Evolutionary conservation across 2,329 filamentous ascomycete genomes (phyloP).

Genomic region (Botrytis squamosa): DNA sequence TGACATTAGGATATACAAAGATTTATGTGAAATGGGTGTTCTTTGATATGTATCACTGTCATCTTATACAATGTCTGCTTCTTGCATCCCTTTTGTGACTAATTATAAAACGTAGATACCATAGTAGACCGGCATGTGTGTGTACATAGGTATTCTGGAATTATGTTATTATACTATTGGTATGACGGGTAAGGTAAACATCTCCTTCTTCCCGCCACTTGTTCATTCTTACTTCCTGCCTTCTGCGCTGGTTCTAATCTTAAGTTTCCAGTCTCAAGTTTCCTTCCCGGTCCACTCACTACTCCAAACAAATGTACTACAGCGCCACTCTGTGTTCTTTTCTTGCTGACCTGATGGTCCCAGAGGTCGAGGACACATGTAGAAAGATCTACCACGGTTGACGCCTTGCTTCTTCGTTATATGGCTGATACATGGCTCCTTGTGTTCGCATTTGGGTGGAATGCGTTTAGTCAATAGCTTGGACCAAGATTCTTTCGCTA

Average conservation of each 20-base stretch:
- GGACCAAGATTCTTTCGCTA: slow-evolving; percentile 79
- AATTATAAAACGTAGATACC: not conserved
- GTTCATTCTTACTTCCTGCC: not conserved
- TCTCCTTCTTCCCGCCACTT: not conserved
- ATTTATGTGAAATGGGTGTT: not conserved
- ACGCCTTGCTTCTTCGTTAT: slow-evolving; percentile 86
- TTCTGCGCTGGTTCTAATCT: not conserved
- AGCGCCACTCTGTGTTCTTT: slow-evolving; percentile 81
- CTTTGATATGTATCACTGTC: not conserved
- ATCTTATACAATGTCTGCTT: not conserved
- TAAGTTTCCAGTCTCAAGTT: not conserved
- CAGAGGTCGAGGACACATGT: slow-evolving; percentile 67
- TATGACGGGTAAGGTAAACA: not conserved
- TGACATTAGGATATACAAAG: not conserved
- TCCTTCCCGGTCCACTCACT: slow-evolving; percentile 33
- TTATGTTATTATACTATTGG: not conserved
- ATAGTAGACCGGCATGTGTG: not conserved
- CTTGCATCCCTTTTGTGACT: not conserved
- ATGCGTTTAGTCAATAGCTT: slow-evolving; percentile 75
- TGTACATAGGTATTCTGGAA: not conserved
- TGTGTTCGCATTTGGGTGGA: slow-evolving; percentile 80
- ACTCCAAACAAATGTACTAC: slow-evolving; percentile 70
- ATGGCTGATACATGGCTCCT: slow-evolving; percentile 79
- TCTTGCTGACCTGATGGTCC: slow-evolving; percentile 85
- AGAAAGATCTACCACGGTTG: slow-evolving; percentile 72